Conservation (phyloP, 2,329 filamentous ascomycete species). For the Dendryphion nanum region DNA sequence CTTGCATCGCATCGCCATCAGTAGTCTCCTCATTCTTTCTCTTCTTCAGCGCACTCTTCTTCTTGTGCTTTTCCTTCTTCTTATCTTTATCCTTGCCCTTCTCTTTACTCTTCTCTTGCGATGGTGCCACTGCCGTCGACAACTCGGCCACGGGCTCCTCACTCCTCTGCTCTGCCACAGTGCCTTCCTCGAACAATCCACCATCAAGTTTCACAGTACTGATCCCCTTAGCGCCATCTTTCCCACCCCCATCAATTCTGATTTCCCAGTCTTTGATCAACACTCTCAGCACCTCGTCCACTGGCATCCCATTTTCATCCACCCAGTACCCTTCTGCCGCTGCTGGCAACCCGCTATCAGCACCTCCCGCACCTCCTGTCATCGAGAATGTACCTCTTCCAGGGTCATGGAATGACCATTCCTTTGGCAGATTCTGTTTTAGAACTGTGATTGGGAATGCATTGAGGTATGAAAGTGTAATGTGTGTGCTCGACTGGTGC, state of each 20-base stretch:
- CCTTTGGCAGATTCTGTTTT: constrained; percentile 67
- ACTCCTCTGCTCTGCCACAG: constrained; percentile 3
- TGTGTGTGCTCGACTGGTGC: constrained; percentile 82
- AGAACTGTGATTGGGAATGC: constrained; percentile 90
- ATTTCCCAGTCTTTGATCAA: constrained; percentile 83
- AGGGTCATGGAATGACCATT: constrained; percentile 68
- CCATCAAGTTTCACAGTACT: constrained; percentile 81
- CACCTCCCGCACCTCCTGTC: constrained; percentile 21
- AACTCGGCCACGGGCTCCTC: not conserved
- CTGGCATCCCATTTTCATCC: constrained; percentile 55
- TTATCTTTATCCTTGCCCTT: not conserved
- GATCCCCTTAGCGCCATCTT: not conserved
- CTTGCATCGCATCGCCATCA: not conserved
- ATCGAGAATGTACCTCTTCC: constrained; percentile 13
- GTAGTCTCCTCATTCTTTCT: not conserved
- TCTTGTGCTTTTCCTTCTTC: not conserved
- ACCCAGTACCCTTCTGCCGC: constrained; percentile 70
- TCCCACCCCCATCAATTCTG: constrained; percentile 56
- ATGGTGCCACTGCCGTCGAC: not conserved
- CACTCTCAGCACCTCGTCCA: constrained; percentile 65
- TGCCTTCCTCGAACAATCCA: constrained; percentile 74
- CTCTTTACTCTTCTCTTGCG: not conserved
- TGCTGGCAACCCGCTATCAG: constrained; percentile 25
- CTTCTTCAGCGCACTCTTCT: constrained; percentile 1
- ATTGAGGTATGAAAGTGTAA: constrained; percentile 86